Percentiles rank a stretch among this genome's conserved stretches.
These are phyloP conservation scores for Neofusicoccum sp. DNA, from an alignment of 2,329 filamentous ascomycete genomes.

Conservation along the genomic window DNA sequence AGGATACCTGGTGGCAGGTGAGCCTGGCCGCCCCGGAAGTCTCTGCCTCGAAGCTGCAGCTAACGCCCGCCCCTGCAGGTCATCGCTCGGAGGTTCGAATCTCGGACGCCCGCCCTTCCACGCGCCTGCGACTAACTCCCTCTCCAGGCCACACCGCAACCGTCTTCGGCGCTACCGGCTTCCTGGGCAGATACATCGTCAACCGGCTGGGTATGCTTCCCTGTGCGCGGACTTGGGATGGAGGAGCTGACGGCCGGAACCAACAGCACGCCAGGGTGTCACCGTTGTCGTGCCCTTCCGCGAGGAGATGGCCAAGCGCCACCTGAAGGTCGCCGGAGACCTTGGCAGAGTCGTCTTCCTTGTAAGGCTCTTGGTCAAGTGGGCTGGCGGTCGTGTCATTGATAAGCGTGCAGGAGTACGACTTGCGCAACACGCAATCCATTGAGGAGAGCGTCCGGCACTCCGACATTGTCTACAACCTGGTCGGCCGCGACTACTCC, in stretches of 20 bases:
- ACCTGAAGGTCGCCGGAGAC: constrained; percentile 94
- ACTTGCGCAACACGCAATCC: constrained; percentile 88
- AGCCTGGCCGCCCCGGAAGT: constrained; percentile 33
- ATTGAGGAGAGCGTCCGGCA: constrained; percentile 96
- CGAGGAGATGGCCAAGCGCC: constrained; percentile 96
- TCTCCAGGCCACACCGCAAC: constrained; percentile 84
- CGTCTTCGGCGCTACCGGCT: constrained; percentile 95
- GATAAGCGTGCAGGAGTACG: constrained; percentile 68
- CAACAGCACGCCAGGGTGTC: constrained; percentile 82
- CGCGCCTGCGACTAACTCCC: constrained; percentile 31
- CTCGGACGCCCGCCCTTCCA: constrained; percentile 17
- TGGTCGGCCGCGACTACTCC: constrained; percentile 89
- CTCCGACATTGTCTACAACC: constrained; percentile 96
- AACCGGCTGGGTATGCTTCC: constrained; percentile 72
- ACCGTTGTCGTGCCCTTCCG: constrained; percentile 91
- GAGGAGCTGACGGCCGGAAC: not conserved
- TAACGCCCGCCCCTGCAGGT: constrained; percentile 51
- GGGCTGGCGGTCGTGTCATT: not conserved
- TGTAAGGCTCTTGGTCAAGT: constrained; percentile 47
- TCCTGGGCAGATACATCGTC: constrained; percentile 94
- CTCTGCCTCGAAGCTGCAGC: constrained; percentile 27
- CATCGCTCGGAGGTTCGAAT: constrained; percentile 73
- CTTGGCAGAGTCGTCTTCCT: constrained; percentile 85
- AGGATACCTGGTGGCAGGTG: constrained; percentile 87
- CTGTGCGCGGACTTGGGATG: not conserved